Base-by-base conservation (phyloP, 1,284 basidiomycete genomes). In the Farysia itapuensis region DNA sequence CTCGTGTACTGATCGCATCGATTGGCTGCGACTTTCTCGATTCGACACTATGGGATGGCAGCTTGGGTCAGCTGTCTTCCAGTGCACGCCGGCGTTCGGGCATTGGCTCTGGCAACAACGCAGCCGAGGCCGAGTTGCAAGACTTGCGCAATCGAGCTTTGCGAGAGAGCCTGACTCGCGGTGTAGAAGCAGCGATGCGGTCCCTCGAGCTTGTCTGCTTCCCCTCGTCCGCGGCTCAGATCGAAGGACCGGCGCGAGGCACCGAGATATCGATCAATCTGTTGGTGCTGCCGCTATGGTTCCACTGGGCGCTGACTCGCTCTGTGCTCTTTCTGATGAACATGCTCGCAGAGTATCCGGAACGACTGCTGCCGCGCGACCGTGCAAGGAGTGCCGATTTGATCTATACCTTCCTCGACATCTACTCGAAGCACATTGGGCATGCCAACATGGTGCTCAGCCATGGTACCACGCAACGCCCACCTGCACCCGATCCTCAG, bases 21-120 rank as follows among this genome's bases (percentile, higher is more conserved):
- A 56, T 56, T 16, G 52, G 52, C 19, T 56, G 52, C 31, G 52
- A 56, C 23, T 48, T 44, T 23, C 21, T 56, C 8, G 52, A 56
- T n/a, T 48, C 52, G 24, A 56, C 52, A 26, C 45, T 56, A 9
- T 56, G 52, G 45, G 52, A 56, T 40, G 52, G 52, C 19, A 48
- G 52, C 20, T 31, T 56, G 4, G 52, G 52, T 4, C 34, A 48
- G 29, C 13, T 35, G 23, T 39, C 43, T n/a, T n/a, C n/a, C n/a
- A n/a, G 4, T 21, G 28, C 13, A 22, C 28, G 14, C 5, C 22
- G 8, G 22, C 43, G 2, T n/a, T n/a, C n/a, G n/a, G n/a, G 21
- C 15, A 32, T 11, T 8, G 18, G 15, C 30, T 11, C 7, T 18
- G 52, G 35, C 12, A 41, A 44, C 18, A 49, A 19, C 6, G 30